A percentile compares a stretch with the other conserved stretches of the same genome.
phyloP scores from a whole-genome alignment of 2,329 filamentous ascomycete genomes.

The Neofusicoccum sp. region DNA sequence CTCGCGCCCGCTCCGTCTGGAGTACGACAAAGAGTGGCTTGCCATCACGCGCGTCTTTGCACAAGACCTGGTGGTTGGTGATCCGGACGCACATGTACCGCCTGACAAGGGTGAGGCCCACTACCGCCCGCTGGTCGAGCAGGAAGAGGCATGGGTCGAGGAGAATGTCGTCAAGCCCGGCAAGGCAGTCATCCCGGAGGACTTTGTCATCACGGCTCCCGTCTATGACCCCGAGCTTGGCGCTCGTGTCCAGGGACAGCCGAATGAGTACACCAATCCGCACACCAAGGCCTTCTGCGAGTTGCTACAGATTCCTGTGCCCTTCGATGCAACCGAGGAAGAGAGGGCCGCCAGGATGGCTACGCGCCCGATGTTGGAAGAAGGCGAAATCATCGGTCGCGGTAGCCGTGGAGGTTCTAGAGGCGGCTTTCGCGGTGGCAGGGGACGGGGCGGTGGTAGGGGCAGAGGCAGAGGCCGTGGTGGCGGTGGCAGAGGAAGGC shows the following conservation, averaged over 20 bases:
- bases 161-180: slow-evolving; percentile 67
- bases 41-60: slow-evolving; percentile 87
- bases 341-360: slow-evolving; percentile 63
- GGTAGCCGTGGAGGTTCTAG: slow-evolving; percentile 26
- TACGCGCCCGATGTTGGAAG: slow-evolving; percentile 43
- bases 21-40: slow-evolving; percentile 94
- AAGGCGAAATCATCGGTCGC: slow-evolving; percentile 17
- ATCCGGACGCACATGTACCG: slow-evolving; percentile 56
- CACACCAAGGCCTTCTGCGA: slow-evolving; percentile 84
- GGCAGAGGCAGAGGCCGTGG: slow-evolving; percentile 27
- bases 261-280: slow-evolving; percentile 81
- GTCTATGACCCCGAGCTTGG: slow-evolving; percentile 63
- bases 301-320: slow-evolving; percentile 74
- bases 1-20: slow-evolving; percentile 60
- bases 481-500: neutral
- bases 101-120: slow-evolving; percentile 67
- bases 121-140: slow-evolving; percentile 69
- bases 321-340: slow-evolving; percentile 72
- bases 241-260: slow-evolving; percentile 63
- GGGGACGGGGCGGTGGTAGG: slow-evolving; percentile 25
- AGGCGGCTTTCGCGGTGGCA: slow-evolving; percentile 27
- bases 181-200: slow-evolving; percentile 71
- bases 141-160: slow-evolving; percentile 78
- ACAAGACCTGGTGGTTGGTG: slow-evolving; percentile 55
- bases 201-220: slow-evolving; percentile 78